These are phyloP conservation scores for Lachancea fermentati DNA, from an alignment of 805 yeast species.

Conservation along the genomic window DNA sequence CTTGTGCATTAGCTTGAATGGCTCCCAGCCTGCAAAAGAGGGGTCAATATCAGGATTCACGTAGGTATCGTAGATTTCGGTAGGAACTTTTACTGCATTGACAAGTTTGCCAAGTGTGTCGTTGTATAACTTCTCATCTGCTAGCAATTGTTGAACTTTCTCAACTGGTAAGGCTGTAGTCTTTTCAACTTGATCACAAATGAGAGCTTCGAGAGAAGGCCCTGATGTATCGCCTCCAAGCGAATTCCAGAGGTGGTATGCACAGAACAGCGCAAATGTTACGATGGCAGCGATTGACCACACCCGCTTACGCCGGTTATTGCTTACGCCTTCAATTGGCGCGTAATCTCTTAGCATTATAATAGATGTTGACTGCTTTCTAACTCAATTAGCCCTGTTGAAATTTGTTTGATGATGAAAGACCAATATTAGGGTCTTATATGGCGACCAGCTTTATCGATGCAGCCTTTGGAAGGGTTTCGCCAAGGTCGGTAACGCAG, in stretches of 20 bases:
- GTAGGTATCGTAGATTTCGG: slow-evolving; percentile 50
- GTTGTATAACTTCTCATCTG: slow-evolving; percentile 31
- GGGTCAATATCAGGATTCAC: slow-evolving; percentile 44
- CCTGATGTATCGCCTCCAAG: background rate
- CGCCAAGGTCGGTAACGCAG: too few relatives aligned
- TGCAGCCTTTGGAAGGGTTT: background rate
- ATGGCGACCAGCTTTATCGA: too few relatives aligned
- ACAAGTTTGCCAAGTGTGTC: slow-evolving; percentile 39
- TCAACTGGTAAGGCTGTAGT: slow-evolving; percentile 3
- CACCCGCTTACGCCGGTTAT: background rate
- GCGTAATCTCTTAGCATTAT: background rate
- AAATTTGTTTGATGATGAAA: too few relatives aligned
- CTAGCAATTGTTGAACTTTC: slow-evolving; percentile 10
- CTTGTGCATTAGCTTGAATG: slow-evolving; percentile 42
- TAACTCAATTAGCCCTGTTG: background rate
- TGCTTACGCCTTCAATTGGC: background rate
- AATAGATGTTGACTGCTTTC: background rate
- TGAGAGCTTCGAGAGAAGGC: background rate
- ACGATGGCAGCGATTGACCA: slow-evolving; percentile 3
- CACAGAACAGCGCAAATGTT: slow-evolving; percentile 1
- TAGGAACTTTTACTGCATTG: slow-evolving; percentile 54
- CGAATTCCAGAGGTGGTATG: background rate
- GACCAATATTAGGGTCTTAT: too few relatives aligned
- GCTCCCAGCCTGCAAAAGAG: slow-evolving; percentile 34
- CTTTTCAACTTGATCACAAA: slow-evolving; percentile 13